Evolutionary conservation across 139 green algal genomes (phyloP), one percentile per base, ranked within the genome.

Genomic region (Asterochloris sp.): DNA sequence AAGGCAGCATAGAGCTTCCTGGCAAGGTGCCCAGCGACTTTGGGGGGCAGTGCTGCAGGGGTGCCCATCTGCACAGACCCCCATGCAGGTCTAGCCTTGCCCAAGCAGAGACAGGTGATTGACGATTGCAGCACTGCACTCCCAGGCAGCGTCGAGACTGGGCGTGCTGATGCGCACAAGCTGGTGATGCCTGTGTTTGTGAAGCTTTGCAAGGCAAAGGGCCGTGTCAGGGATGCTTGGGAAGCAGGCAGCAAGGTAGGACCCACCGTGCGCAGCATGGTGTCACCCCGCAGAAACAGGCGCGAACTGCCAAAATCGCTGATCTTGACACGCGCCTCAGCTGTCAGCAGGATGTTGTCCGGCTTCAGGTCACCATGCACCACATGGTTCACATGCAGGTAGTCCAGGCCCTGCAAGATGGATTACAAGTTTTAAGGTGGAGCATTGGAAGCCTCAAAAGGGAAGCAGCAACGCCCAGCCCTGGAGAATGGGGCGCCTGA

Each of bases 301-400:
- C 78, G 86, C 83, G 88, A 88, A 78, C 91, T 91, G 27, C 95
- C 95, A 89, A 98, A 98, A 86, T 98, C 95, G 15, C 86, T 89
- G 74, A 98, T 95, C 80, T 97, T 97, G 15, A 98, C 89, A n/a
- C 88, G 82, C 0, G 92, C 92, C n/a, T 87, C 87, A 10, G 88
- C 91, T 8, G 79, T 85, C 60, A 96, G 85, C 77, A 97, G 90
- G 86, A 98, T 88, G 89, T 98, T 98, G 82, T 98, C 94, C 0
- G 94, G 93, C 87, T 98, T 98, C 26, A 97, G 64, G 87, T 98
- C 94, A 23, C 94, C 88, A 83, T 97, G 94, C 67, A 95, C 90
- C 76, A 97, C 86, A 23, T 83, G 60, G 21, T 82, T 86, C 62
- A 85, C 89, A 78, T 97, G 93, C 83, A 97, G 89, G 82, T 95